phyloP scores from a whole-genome alignment of 176 grass and related monocot species.

The Alloteropsis semialata region DNA sequence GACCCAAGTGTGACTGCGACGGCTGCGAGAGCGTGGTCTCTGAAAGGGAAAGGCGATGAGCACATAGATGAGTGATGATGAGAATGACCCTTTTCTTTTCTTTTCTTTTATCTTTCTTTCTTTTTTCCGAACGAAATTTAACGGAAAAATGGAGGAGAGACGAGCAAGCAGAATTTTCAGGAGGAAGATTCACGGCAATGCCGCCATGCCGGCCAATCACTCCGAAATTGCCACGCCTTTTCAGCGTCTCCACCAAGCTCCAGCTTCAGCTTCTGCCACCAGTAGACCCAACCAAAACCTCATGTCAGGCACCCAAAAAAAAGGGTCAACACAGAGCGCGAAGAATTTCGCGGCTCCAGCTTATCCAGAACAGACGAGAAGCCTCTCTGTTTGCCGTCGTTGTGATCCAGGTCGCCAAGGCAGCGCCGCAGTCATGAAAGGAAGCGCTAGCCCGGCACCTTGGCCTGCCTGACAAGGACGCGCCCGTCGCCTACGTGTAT shows the following conservation, averaged over 20 bases:
- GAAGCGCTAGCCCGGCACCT: conserved; percentile 21
- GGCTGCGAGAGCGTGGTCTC: not conserved
- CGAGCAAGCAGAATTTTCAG: not conserved
- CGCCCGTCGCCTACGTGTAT: not conserved
- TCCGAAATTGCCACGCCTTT: not conserved
- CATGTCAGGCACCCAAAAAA: not conserved
- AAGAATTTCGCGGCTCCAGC: not conserved
- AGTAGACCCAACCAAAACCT: not conserved
- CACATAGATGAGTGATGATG: not conserved
- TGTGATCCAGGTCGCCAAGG: conserved; percentile 17
- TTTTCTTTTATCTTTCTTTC: not conserved
- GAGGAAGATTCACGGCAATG: not conserved
- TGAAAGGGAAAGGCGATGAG: not conserved
- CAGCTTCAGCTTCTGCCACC: not conserved
- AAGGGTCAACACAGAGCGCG: not conserved
- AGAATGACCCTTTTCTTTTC: not conserved
- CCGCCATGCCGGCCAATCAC: not conserved
- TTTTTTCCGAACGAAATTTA: not conserved
- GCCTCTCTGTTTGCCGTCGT: not conserved
- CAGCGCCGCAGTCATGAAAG: conserved; percentile 12
- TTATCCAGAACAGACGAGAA: not conserved
- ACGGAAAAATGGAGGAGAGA: not conserved
- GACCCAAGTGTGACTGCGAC: not conserved
- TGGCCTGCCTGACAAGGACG: not conserved
- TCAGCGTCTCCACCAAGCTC: not conserved